A percentile compares a stretch with the other conserved stretches of the same genome.
These are phyloP conservation scores for Fusarium kyushuense DNA, from an alignment of 2,329 filamentous ascomycete species.

Conservation along the genomic window DNA sequence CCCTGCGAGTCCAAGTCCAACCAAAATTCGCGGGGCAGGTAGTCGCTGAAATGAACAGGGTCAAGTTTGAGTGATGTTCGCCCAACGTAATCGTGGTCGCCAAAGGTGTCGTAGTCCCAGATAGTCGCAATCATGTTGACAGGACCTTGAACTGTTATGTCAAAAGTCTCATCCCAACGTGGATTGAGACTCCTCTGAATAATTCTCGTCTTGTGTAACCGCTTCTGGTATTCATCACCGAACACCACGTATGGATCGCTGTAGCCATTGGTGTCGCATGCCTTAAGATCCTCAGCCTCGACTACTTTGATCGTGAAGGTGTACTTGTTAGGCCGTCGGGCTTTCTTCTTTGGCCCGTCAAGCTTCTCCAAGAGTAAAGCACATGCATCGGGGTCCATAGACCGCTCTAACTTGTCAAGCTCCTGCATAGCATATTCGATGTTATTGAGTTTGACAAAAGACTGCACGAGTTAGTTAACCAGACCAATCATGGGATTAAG, in stretches of 20 bases:
- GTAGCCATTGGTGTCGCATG: constrained; percentile 93
- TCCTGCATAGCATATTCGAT: constrained; percentile 94
- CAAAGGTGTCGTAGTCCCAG: constrained; percentile 98
- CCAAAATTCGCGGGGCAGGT: constrained; percentile 96
- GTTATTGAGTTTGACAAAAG: constrained; percentile 97
- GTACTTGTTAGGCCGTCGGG: constrained; percentile 83
- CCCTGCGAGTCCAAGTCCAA: constrained; percentile 97
- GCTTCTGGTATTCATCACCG: constrained; percentile 97
- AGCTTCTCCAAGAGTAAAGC: constrained; percentile 82
- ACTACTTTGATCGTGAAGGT: constrained; percentile 99
- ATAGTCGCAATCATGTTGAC: constrained; percentile 96
- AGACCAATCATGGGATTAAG: not conserved
- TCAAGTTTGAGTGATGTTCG: constrained; percentile 98
- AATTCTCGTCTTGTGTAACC: constrained; percentile 92
- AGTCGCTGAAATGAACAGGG: constrained; percentile 96
- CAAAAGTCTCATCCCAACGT: constrained; percentile 96
- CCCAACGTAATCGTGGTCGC: constrained; percentile 97
- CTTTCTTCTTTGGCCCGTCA: constrained; percentile 74
- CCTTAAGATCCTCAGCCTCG: constrained; percentile 96
- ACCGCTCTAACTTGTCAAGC: constrained; percentile 88
- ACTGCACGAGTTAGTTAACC: constrained; percentile 65
- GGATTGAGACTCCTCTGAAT: constrained; percentile 92
- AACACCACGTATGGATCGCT: constrained; percentile 98
- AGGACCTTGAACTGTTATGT: constrained; percentile 91
- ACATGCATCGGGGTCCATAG: constrained; percentile 92